A percentile compares a stretch with the other conserved stretches of the same genome.
Evolutionary conservation across 371 early-diverging fungal species (phyloP).

Genomic region (Coemansia sp.): DNA sequence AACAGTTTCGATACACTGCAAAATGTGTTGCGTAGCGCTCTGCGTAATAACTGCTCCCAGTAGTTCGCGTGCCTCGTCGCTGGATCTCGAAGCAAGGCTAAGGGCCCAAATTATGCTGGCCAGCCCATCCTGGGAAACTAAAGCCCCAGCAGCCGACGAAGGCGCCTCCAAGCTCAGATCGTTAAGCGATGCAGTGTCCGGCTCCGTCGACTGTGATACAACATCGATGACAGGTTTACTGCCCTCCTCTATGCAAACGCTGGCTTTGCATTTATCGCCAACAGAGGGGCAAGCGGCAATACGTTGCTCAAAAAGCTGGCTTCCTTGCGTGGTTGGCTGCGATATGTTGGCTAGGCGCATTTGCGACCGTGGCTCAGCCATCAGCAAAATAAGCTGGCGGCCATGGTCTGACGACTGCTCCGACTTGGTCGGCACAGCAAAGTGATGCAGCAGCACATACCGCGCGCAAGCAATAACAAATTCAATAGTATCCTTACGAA

Average conservation of each 20-base stretch:
- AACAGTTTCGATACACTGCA: conserved; percentile 20
- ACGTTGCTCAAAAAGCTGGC: conserved; percentile 37
- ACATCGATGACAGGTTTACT: conserved; percentile 1
- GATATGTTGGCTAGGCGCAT: conserved; percentile 42
- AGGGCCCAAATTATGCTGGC: conserved; percentile 40
- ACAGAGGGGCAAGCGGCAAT: conserved; percentile 18
- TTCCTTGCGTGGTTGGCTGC: conserved; percentile 34
- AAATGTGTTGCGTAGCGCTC: conserved; percentile 38
- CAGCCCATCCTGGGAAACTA: conserved; percentile 26
- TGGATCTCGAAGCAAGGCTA: conserved; percentile 30
- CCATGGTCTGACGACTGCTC: conserved; percentile 1
- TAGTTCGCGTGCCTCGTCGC: conserved; percentile 19
- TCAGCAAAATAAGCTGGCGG: conserved; percentile 14
- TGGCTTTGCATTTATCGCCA: conserved; percentile 22
- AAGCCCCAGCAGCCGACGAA: not conserved
- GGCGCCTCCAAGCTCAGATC: conserved; percentile 1
- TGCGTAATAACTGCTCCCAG: conserved; percentile 19
- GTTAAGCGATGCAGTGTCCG: conserved; percentile 7
- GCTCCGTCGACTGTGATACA: conserved; percentile 12
- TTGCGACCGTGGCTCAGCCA: conserved; percentile 19
- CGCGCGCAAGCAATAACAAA: conserved; percentile 44
- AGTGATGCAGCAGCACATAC: conserved; percentile 15
- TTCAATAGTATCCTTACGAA: conserved; percentile 29
- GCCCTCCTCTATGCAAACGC: not conserved
- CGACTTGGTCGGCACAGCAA: conserved; percentile 10